These are phyloP conservation scores for Curvularia sp. DNA, from an alignment of 2,329 filamentous ascomycete genomes.

Conservation along the genomic window DNA sequence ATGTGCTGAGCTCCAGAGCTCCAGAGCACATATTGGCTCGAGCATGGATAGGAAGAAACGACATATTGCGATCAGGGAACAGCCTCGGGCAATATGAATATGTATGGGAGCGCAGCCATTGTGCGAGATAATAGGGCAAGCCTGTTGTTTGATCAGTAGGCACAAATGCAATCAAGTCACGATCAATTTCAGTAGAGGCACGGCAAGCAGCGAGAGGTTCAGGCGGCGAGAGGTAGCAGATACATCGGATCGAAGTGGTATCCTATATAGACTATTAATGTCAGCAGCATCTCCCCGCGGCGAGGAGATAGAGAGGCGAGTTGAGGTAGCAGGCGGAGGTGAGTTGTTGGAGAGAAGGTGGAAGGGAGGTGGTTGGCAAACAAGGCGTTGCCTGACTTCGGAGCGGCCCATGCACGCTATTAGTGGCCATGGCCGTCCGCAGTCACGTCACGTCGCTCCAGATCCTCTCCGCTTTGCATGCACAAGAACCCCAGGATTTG, in stretches of 20 bases:
- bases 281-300: not conserved
- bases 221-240: not conserved
- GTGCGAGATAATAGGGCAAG: not conserved
- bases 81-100: not conserved
- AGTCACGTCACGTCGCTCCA: constrained; percentile 8
- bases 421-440: constrained; percentile 3
- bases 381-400: not conserved
- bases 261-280: not conserved
- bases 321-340: not conserved
- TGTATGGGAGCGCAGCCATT: not conserved
- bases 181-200: not conserved
- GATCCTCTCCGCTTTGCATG: constrained; percentile 10
- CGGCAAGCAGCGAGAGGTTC: not conserved
- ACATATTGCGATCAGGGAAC: not conserved
- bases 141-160: not conserved
- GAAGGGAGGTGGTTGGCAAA: not conserved
- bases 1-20: not conserved
- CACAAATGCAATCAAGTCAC: not conserved
- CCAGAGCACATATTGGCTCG: not conserved
- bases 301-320: not conserved
- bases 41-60: not conserved
- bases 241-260: not conserved
- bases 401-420: constrained; percentile 15
- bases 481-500: constrained; percentile 7
- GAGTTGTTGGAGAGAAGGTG: constrained; percentile 1